A percentile compares a stretch with the other conserved stretches of the same genome.
These are phyloP conservation scores for Leccinum arenicola DNA, from an alignment of 768 basidiomycete genomes.

Conservation along the genomic window DNA sequence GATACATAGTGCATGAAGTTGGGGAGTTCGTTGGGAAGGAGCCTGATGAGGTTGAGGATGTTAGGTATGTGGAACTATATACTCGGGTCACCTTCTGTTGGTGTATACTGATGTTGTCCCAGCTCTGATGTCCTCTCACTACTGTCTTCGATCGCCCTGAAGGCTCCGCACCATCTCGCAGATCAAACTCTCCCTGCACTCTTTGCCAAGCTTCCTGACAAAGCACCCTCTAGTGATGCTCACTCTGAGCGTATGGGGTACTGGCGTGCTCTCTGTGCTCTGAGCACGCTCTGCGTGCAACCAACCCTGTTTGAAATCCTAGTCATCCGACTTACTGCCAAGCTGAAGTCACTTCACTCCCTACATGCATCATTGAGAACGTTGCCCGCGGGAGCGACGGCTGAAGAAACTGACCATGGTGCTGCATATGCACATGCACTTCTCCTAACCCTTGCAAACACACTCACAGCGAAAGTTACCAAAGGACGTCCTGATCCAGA, in stretches of 20 bases:
- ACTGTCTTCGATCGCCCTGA: conserved; percentile 57
- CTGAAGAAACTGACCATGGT: conserved; percentile 51
- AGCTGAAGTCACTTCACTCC: conserved; percentile 69
- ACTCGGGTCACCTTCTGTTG: neutral
- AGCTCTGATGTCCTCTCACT: conserved; percentile 63
- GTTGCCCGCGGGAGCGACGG: conserved; percentile 2
- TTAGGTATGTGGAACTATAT: conserved; percentile 36
- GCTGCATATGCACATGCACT: conserved; percentile 87
- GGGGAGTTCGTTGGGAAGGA: conserved; percentile 59
- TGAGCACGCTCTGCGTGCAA: conserved; percentile 71
- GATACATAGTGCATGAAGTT: conserved; percentile 73
- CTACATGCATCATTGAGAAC: conserved; percentile 17
- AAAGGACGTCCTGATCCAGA: conserved; percentile 55
- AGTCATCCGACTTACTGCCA: conserved; percentile 70
- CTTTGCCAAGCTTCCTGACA: conserved; percentile 71
- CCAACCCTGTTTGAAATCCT: conserved; percentile 82
- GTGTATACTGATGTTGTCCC: conserved; percentile 1
- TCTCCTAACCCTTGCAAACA: conserved; percentile 63
- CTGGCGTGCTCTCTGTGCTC: conserved; percentile 64
- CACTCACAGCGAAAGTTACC: conserved; percentile 52
- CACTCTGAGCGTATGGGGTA: conserved; percentile 55
- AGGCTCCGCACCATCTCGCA: conserved; percentile 63
- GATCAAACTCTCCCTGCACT: conserved; percentile 78
- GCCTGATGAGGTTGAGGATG: conserved; percentile 51
- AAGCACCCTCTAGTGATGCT: conserved; percentile 54